Percentiles rank a stretch among this genome's conserved stretches.
Evolutionary conservation across 2,329 filamentous ascomycete species (phyloP).

Genomic region (Camillea tinctor): DNA sequence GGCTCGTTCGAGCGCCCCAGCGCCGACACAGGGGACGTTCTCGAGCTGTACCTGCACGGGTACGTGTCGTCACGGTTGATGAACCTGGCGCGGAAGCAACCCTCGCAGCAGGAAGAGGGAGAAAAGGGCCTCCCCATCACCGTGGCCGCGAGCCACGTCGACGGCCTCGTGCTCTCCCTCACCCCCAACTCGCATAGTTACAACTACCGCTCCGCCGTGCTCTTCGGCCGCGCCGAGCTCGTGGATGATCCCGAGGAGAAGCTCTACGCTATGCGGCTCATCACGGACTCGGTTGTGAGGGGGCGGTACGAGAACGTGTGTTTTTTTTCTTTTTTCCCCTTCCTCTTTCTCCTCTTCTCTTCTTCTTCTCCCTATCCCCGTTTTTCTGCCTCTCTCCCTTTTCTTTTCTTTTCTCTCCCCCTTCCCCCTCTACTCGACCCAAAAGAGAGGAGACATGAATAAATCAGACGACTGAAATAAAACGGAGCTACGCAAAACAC

Average conservation of each 20-base stretch:
- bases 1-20: constrained; percentile 66
- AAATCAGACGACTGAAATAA: too few relatives aligned
- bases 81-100: constrained; percentile 51
- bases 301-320: constrained; percentile 56
- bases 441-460: too few relatives aligned
- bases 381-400: neutral
- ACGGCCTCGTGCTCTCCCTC: constrained; percentile 76
- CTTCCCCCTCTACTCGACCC: neutral
- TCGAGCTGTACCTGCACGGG: constrained; percentile 80
- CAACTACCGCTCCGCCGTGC: constrained; percentile 79
- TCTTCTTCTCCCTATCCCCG: too few relatives aligned
- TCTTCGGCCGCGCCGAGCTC: constrained; percentile 71
- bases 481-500: too few relatives aligned
- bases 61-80: constrained; percentile 79
- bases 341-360: too few relatives aligned
- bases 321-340: too few relatives aligned
- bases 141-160: constrained; percentile 70
- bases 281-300: constrained; percentile 72
- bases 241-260: constrained; percentile 70
- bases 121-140: constrained; percentile 64
- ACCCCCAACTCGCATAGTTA: constrained; percentile 81
- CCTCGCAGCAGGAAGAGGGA: constrained; percentile 6
- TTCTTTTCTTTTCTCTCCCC: neutral
- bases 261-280: constrained; percentile 72
- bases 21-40: constrained; percentile 58